These are phyloP conservation scores for Blastocladiella emersonii DNA, from an alignment of 371 early-diverging fungal genomes.

Conservation along the genomic window DNA sequence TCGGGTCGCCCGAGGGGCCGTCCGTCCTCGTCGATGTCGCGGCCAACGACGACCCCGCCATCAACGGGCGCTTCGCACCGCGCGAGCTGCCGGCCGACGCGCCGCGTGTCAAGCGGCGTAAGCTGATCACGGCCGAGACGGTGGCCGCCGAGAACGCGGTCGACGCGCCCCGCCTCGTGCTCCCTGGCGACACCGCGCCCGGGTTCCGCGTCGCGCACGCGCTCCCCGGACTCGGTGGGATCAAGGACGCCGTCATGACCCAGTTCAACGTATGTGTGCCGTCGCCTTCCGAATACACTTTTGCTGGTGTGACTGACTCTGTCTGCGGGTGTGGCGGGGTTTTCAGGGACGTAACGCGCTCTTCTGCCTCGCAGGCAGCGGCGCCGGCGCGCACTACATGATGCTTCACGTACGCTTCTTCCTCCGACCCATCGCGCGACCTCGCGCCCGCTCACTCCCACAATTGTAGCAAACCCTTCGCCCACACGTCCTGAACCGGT, in stretches of 20 bases:
- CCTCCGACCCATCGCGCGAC: not conserved
- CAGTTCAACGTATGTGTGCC: not conserved
- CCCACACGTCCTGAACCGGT: slow-evolving; percentile 54
- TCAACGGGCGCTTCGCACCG: not conserved
- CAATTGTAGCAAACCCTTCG: slow-evolving; percentile 50
- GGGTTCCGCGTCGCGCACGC: not conserved
- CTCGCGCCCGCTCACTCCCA: too few relatives aligned
- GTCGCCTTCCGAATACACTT: slow-evolving; percentile 7
- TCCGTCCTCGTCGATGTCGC: slow-evolving; percentile 58
- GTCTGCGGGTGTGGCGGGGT: slow-evolving; percentile 61
- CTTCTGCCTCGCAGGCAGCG: not conserved
- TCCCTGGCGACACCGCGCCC: not conserved
- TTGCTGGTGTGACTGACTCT: slow-evolving; percentile 51
- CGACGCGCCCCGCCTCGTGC: not conserved
- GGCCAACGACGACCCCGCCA: not conserved
- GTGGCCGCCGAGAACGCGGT: not conserved
- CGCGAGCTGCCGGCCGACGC: slow-evolving; percentile 9
- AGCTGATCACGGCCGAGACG: not conserved
- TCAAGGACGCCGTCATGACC: not conserved
- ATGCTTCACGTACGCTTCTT: not conserved
- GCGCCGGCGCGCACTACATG: not conserved
- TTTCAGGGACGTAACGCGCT: slow-evolving; percentile 21
- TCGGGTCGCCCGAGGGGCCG: slow-evolving; percentile 66
- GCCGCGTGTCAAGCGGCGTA: not conserved
- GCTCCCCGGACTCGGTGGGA: not conserved